Conservation (phyloP, 116 monocot species). For the Thalassia testudinum region DNA sequence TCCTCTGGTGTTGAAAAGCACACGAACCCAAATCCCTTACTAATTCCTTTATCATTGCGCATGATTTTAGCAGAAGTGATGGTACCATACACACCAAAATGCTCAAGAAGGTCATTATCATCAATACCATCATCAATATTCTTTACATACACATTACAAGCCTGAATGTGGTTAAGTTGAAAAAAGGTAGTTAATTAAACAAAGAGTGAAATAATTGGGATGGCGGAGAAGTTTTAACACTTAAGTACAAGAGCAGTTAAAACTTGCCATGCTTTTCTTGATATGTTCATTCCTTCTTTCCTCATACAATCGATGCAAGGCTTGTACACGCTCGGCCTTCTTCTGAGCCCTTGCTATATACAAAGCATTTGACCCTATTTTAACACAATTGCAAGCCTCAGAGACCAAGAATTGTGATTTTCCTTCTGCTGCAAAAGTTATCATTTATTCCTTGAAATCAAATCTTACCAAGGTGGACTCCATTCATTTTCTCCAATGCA, state of each 20-base stretch:
- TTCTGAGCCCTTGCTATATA: slow-evolving; percentile 65
- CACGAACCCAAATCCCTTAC: slow-evolving; percentile 85
- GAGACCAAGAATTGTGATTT: no score
- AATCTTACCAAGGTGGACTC: slow-evolving; percentile 48
- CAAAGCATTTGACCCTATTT: slow-evolving; percentile 34
- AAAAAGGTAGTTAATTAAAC: no score
- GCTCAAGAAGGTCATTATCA: slow-evolving; percentile 32
- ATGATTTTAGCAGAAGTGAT: slow-evolving; percentile 69
- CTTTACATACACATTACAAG: slow-evolving; percentile 72
- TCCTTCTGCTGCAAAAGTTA: no score
- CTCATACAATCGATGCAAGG: slow-evolving; percentile 24
- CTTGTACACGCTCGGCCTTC: slow-evolving; percentile 34
- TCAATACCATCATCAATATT: slow-evolving; percentile 56
- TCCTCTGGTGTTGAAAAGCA: slow-evolving; percentile 50
- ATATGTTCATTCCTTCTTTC: slow-evolving; percentile 39
- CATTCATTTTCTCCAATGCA: slow-evolving; percentile 74
- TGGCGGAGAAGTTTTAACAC: no score
- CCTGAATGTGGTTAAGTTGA: slow-evolving; percentile 11
- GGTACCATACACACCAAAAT: slow-evolving; percentile 46
- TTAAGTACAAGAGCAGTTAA: no score
- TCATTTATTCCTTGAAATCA: no score
- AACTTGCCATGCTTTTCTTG: slow-evolving; percentile 32
- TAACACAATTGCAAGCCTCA: no score
- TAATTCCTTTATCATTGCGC: slow-evolving; percentile 59
- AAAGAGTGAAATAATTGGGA: no score